A percentile compares a stretch with the other conserved stretches of the same genome.
Evolutionary conservation across 805 yeast genomes (phyloP).

Genomic region (Priceomyces melissophilus): DNA sequence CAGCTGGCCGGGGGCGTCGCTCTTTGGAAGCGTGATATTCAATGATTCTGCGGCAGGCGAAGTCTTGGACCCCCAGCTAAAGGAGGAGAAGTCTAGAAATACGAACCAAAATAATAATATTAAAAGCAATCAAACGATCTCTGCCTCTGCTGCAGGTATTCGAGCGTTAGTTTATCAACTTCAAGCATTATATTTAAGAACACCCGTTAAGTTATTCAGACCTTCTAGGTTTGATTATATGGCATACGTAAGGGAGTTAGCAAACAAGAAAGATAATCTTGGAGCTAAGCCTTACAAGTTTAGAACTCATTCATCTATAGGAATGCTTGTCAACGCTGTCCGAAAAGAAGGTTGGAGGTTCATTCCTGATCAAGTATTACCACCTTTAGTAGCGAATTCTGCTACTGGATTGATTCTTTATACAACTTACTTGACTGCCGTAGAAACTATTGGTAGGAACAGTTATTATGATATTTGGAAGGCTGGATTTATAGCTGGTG

Average conservation of each 20-base stretch:
- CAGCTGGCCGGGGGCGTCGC: slow-evolving; percentile 1
- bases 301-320: slow-evolving; percentile 75
- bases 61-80: neutral
- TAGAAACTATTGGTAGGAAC: slow-evolving; percentile 29
- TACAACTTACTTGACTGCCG: slow-evolving; percentile 67
- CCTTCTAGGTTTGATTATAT: slow-evolving; percentile 89
- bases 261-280: slow-evolving; percentile 43
- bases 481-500: slow-evolving; percentile 86
- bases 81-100: neutral
- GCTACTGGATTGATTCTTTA: slow-evolving; percentile 85
- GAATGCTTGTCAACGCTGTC: slow-evolving; percentile 67
- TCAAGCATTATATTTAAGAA: slow-evolving; percentile 72
- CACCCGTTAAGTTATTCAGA: slow-evolving; percentile 79
- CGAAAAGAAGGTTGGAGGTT: slow-evolving; percentile 80
- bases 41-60: slow-evolving; percentile 1
- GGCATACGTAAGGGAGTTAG: slow-evolving; percentile 57
- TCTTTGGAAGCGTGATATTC: neutral
- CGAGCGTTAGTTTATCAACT: slow-evolving; percentile 79
- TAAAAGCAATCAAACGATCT: slow-evolving; percentile 49
- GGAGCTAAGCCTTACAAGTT: slow-evolving; percentile 48
- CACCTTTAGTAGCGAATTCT: slow-evolving; percentile 85
- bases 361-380: slow-evolving; percentile 79
- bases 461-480: slow-evolving; percentile 55
- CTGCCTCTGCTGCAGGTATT: slow-evolving; percentile 81
- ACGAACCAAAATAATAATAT: slow-evolving; percentile 3